These are phyloP conservation scores for Phytophthora colocasiae DNA, from an alignment of 352 stramenopile genomes.

Conservation along the genomic window DNA sequence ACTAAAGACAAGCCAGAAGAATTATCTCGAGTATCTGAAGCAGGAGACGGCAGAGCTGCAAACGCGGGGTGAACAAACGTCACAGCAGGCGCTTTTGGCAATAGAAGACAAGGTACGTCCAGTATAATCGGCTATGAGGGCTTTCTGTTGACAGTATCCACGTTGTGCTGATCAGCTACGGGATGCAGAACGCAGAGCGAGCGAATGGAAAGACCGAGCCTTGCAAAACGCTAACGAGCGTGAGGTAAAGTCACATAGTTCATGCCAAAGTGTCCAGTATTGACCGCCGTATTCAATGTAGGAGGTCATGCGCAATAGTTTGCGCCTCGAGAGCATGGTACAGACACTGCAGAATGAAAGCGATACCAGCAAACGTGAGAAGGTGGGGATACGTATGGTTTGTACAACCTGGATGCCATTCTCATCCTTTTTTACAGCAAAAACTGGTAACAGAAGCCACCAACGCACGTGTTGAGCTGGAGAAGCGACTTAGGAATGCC, in stretches of 20 bases:
- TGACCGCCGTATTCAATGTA: not conserved
- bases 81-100: conserved; percentile 33
- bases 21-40: conserved; percentile 57
- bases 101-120: conserved; percentile 42
- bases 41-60: conserved; percentile 48
- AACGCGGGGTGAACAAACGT: conserved; percentile 25
- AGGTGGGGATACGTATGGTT: conserved; percentile 17
- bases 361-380: conserved; percentile 20
- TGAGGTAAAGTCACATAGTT: conserved; percentile 33
- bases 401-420: not conserved
- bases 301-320: conserved; percentile 27
- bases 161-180: conserved; percentile 25
- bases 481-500: conserved; percentile 20
- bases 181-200: conserved; percentile 45
- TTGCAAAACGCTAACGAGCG: conserved; percentile 45
- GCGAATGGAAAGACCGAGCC: conserved; percentile 49
- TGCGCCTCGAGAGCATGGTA: conserved; percentile 24
- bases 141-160: not conserved
- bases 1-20: conserved; percentile 48
- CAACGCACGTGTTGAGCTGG: conserved; percentile 35
- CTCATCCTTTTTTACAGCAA: conserved; percentile 25
- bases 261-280: not conserved
- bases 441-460: conserved; percentile 39
- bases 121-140: not conserved
- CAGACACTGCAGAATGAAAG: conserved; percentile 17